A percentile compares a stretch with the other conserved stretches of the same genome.
phyloP scores from a whole-genome alignment of 2,329 filamentous ascomycete species.

The Colletotrichum lini region DNA sequence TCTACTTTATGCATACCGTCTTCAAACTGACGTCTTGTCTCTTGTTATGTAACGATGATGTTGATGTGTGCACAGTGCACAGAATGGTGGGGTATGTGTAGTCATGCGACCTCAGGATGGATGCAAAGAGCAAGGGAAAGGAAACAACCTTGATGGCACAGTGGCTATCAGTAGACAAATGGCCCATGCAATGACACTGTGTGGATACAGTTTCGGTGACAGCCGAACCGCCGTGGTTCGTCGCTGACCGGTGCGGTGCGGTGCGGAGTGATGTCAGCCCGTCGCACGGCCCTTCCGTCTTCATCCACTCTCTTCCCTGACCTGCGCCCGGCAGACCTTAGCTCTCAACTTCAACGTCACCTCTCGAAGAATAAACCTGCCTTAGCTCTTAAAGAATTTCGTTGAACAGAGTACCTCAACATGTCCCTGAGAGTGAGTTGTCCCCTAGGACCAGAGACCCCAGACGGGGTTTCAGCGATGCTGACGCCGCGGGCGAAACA shows the following conservation, averaged over 20 bases:
- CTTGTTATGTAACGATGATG: too few species aligned
- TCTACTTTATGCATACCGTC: too few species aligned
- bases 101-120: not conserved
- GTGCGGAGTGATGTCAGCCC: slow-evolving; percentile 45
- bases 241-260: slow-evolving; percentile 23
- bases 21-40: too few species aligned
- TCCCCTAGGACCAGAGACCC: slow-evolving; percentile 41
- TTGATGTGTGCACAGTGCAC: too few species aligned
- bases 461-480: not conserved
- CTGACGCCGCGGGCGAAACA: not conserved
- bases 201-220: not conserved
- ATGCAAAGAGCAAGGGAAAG: not conserved
- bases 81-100: not conserved
- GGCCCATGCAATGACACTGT: too few species aligned
- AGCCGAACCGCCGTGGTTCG: slow-evolving; percentile 32
- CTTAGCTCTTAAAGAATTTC: too few species aligned
- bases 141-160: not conserved
- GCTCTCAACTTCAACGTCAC: slow-evolving; percentile 25
- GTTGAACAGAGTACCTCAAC: not conserved
- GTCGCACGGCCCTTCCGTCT: slow-evolving; percentile 32
- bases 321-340: slow-evolving; percentile 8
- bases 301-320: slow-evolving; percentile 20
- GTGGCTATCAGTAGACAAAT: rapidly evolving
- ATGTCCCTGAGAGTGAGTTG: slow-evolving; percentile 44
- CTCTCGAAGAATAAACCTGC: not conserved